Conservation (phyloP, 768 basidiomycete species). For the Mycena galopus region DNA sequence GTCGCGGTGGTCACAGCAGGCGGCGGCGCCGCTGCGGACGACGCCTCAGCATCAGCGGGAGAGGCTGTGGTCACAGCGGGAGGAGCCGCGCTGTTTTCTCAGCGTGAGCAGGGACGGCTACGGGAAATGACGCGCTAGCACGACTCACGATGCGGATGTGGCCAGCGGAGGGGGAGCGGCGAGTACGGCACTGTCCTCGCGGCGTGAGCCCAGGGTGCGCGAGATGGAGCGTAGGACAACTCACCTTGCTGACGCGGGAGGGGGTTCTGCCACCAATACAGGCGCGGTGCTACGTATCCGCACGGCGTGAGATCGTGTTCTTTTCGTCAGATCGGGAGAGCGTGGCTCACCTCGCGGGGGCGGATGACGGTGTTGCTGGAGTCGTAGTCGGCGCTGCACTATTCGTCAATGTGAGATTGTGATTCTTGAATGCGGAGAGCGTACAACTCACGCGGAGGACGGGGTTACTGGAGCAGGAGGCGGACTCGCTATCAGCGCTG, state of each 20-base stretch:
- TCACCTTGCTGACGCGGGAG: neutral
- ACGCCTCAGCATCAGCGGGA: no score
- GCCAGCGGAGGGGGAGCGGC: neutral
- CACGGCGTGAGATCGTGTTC: no score
- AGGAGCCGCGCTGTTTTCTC: no score
- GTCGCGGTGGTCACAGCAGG: constrained; percentile 5
- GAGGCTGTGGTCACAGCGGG: neutral
- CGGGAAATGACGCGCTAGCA: constrained; percentile 1
- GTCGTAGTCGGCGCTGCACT: no score
- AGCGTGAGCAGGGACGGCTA: constrained; percentile 6
- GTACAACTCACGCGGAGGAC: no score
- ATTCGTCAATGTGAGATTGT: no score
- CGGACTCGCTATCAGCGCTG: neutral
- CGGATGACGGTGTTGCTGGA: no score
- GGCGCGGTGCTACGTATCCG: constrained; percentile 9
- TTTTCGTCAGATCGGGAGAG: neutral
- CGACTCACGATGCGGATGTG: no score
- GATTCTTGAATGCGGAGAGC: no score
- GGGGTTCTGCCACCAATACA: no score
- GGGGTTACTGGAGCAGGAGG: constrained; percentile 1
- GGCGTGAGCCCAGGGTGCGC: neutral
- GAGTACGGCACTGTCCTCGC: neutral
- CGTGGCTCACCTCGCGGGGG: neutral
- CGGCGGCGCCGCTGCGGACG: no score
- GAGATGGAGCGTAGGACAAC: neutral